Evolutionary conservation across 306 rosid species (phyloP).

Genomic region (Spatholobus suberectus): DNA sequence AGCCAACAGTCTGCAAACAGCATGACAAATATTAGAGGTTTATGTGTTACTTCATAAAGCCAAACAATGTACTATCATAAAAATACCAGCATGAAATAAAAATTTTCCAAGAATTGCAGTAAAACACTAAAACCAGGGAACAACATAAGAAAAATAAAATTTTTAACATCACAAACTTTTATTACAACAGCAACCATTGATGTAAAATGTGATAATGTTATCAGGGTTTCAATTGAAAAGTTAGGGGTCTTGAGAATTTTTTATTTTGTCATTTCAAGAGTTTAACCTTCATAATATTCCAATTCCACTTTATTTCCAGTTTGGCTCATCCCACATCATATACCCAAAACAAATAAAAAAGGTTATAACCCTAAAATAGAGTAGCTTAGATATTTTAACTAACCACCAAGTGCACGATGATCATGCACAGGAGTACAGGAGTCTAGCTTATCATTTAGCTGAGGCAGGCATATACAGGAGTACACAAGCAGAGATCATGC

Average conservation of each 20-base stretch:
- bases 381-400: background rate
- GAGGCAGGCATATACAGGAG: background rate
- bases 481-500: background rate
- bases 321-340: background rate
- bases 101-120: background rate
- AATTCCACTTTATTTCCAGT: background rate
- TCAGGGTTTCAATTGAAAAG: background rate
- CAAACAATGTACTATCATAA: background rate
- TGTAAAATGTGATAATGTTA: background rate
- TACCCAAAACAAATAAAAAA: background rate
- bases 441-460: background rate
- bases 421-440: background rate
- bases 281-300: constrained; percentile 1
- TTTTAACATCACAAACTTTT: background rate
- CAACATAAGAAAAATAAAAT: background rate
- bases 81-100: background rate
- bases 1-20: constrained; percentile 70
- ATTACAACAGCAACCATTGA: background rate
- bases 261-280: constrained; percentile 1
- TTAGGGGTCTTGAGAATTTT: background rate
- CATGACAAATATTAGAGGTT: constrained; percentile 19
- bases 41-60: background rate
- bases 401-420: constrained; percentile 6
- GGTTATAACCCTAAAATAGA: background rate
- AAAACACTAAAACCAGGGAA: background rate